Evolutionary conservation across 495 filamentous ascomycete genomes (phyloP).

Genomic region (Bryoglossum gracile): DNA sequence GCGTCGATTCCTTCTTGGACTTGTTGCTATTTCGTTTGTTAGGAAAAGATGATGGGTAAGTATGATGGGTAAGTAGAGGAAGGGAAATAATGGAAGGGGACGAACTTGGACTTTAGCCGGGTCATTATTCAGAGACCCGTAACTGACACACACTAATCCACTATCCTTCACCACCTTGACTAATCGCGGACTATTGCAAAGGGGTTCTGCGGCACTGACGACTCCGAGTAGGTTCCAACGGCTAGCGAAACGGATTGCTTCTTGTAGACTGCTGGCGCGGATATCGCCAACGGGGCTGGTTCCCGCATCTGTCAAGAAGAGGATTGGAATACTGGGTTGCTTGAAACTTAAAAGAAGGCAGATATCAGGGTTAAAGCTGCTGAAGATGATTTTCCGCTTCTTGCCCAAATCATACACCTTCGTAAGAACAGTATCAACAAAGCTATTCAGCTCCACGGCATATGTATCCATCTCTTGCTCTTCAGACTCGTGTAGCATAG

Average conservation of each 20-base stretch:
- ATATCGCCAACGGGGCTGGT: slow-evolving; percentile 67
- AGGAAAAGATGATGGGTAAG: too few species aligned
- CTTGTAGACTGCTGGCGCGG: slow-evolving; percentile 85
- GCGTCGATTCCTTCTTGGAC: slow-evolving; percentile 94
- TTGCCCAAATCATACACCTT: slow-evolving; percentile 75
- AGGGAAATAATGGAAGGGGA: slow-evolving; percentile 5
- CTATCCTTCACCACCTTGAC: slow-evolving; percentile 94
- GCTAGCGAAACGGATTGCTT: slow-evolving; percentile 88
- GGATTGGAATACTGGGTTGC: slow-evolving; percentile 85
- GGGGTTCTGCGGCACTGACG: slow-evolving; percentile 73
- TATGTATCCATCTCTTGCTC: slow-evolving; percentile 97
- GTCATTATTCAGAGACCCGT: slow-evolving; percentile 84
- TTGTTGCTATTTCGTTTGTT: too few species aligned
- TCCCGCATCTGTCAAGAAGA: slow-evolving; percentile 90
- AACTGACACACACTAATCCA: slow-evolving; percentile 93
- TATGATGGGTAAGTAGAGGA: background rate
- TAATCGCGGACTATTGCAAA: slow-evolving; percentile 81
- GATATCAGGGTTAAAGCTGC: slow-evolving; percentile 93
- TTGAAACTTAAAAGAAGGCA: slow-evolving; percentile 93
- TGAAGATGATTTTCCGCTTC: slow-evolving; percentile 85
- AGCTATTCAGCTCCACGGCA: slow-evolving; percentile 93
- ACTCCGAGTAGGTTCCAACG: slow-evolving; percentile 93
- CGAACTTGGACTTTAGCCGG: slow-evolving; percentile 73
- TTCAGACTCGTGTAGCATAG: slow-evolving; percentile 90
- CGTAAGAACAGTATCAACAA: slow-evolving; percentile 84